These are phyloP conservation scores for Triticum turgidum DNA, from an alignment of 176 grass and related monocot species.

Conservation along the genomic window DNA sequence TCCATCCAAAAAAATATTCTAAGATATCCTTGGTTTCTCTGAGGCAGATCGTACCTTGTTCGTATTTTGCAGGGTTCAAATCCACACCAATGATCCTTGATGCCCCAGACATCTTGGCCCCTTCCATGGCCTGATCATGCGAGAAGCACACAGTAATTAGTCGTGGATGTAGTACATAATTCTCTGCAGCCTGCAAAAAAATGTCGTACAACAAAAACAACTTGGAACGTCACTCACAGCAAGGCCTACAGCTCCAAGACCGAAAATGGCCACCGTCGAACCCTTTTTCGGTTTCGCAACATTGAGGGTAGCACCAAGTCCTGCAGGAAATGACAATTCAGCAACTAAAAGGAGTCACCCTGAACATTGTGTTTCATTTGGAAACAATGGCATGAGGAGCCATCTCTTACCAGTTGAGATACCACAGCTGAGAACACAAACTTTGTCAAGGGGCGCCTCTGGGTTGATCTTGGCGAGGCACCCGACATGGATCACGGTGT, in stretches of 20 bases:
- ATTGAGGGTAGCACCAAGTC: slow-evolving; percentile 77
- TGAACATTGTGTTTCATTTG: background rate
- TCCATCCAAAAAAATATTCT: background rate
- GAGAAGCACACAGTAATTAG: background rate
- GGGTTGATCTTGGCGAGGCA: slow-evolving; percentile 82
- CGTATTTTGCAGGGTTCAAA: slow-evolving; percentile 69
- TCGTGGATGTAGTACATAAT: background rate
- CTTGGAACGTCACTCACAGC: slow-evolving; percentile 45
- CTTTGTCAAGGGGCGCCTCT: slow-evolving; percentile 67
- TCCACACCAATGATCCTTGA: slow-evolving; percentile 91
- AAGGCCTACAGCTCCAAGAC: slow-evolving; percentile 86
- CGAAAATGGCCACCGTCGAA: slow-evolving; percentile 71
- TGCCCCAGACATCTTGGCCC: slow-evolving; percentile 68
- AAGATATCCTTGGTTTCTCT: background rate
- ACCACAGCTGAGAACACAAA: slow-evolving; percentile 78
- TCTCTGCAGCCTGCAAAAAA: background rate
- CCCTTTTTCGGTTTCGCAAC: slow-evolving; percentile 74
- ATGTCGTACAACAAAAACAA: background rate
- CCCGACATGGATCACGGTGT: slow-evolving; percentile 77
- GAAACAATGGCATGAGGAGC: background rate
- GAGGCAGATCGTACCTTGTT: slow-evolving; percentile 46
- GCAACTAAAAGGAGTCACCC: background rate
- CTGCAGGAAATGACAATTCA: slow-evolving; percentile 12
- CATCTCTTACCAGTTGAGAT: slow-evolving; percentile 67
- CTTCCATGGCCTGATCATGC: slow-evolving; percentile 71